Evolutionary conservation across 2,329 filamentous ascomycete genomes (phyloP), one percentile per base, ranked within the genome.

Genomic region (Trichoderma polysporum): DNA sequence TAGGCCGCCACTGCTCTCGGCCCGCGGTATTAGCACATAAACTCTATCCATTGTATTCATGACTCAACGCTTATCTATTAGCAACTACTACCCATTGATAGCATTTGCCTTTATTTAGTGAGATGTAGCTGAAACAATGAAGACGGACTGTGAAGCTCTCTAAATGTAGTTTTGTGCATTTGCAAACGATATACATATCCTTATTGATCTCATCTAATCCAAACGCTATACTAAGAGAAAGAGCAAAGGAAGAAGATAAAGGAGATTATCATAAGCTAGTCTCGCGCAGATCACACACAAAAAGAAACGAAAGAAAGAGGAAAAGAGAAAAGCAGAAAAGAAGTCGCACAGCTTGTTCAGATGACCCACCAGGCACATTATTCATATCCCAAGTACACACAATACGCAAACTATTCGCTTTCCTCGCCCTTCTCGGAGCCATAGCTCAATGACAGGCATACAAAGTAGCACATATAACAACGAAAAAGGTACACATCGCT

Each of bases 301-400:
- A 53, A 12, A 17, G 2, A n/a, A 41, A 17, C 5, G 25, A 9
- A 50, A 45, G 15, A 17, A 9, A 49, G n/a, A n/a, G n/a, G n/a
- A n/a, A n/a, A 33, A n/a, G 3, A 9, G 9, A 17, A 49, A 4
- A 5, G 7, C 5, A 27, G 0, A 15, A 17, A 17, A 47, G 19
- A 35, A 35, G 31, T 3, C 57, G 4, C 19, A 29, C 27, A 25
- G 49, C 50, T 27, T 35, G 29, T 17, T 50, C 39, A 47, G 15
- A 35, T 33, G 22, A 19, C 17, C 49, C 45, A 37, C 45, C n/a
- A 45, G 35, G 27, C 37, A 35, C 49, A 54, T 63, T 54, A 63
- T 56, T 54, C 60, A 56, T 63, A 39, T 54, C 37, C 49, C 35
- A 64, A 56, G 13, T 50, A 31, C 17, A 29, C 60, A 17, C 47